A percentile compares a stretch with the other conserved stretches of the same genome.
phyloP scores from a whole-genome alignment of 108 stramenopile genomes.

The Nitzschia palea region DNA sequence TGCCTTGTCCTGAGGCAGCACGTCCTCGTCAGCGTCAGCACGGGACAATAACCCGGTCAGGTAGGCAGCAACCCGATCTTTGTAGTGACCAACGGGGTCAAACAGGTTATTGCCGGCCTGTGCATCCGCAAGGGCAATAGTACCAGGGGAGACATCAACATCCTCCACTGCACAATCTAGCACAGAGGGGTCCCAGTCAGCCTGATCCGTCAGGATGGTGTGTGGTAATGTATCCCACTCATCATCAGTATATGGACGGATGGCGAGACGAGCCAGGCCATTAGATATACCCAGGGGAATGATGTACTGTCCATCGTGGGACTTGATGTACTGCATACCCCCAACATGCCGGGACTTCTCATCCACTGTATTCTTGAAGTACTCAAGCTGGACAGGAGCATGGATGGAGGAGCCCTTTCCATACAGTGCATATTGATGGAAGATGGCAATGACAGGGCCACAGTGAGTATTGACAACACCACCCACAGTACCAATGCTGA shows the following conservation, averaged over 20 bases:
- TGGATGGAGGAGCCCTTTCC: conserved; percentile 25
- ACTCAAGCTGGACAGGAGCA: conserved; percentile 24
- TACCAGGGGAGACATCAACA: background rate
- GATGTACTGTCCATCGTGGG: conserved; percentile 29
- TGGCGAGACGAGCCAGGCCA: conserved; percentile 19
- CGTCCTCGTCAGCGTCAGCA: too few species aligned
- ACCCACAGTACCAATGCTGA: conserved; percentile 26
- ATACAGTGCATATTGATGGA: conserved; percentile 30
- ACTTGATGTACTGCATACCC: conserved; percentile 27
- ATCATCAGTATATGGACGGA: conserved; percentile 23
- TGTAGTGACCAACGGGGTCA: background rate
- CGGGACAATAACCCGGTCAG: too few species aligned
- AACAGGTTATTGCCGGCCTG: background rate
- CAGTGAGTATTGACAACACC: background rate
- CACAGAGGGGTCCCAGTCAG: conserved; percentile 29
- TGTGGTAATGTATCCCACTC: conserved; percentile 37
- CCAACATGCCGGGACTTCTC: too few species aligned
- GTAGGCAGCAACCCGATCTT: too few species aligned
- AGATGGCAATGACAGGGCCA: conserved; percentile 30
- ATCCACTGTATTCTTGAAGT: too few species aligned
- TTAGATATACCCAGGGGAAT: conserved; percentile 17
- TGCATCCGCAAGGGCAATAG: background rate
- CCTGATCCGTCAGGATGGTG: conserved; percentile 28
- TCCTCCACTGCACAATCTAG: background rate
- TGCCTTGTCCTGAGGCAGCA: too few species aligned